Conservation (phyloP, 345 rosid genomes). For the Populus deltoides region DNA sequence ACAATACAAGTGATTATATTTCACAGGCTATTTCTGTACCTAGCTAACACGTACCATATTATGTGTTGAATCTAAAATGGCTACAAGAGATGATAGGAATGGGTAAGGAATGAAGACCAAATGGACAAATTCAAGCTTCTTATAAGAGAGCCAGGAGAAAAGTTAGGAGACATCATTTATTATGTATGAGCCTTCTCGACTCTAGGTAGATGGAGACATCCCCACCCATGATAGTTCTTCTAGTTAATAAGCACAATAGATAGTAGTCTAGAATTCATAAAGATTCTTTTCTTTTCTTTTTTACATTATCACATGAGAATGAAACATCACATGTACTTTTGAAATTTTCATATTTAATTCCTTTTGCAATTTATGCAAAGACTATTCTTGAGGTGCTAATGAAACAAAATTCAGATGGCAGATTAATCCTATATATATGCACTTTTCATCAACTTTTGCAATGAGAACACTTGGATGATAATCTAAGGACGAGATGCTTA, state of each 20-base stretch:
- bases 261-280: background rate
- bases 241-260: too few species aligned
- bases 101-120: background rate
- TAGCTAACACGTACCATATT: background rate
- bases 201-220: background rate
- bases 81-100: background rate
- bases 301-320: background rate
- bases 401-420: background rate
- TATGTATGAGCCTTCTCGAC: background rate
- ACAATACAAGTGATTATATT: background rate
- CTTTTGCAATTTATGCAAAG: background rate
- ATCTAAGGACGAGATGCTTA: background rate
- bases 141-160: background rate
- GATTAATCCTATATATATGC: background rate
- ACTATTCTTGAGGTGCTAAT: background rate
- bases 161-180: background rate
- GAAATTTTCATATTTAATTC: constrained; percentile 4
- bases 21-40: background rate
- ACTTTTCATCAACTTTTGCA: background rate
- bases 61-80: background rate
- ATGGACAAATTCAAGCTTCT: background rate
- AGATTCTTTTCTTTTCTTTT: background rate
- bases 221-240: background rate
- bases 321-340: background rate
- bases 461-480: background rate